These are phyloP conservation scores for Fomitopsis pulvina DNA, from an alignment of 768 basidiomycete species.

Conservation along the genomic window DNA sequence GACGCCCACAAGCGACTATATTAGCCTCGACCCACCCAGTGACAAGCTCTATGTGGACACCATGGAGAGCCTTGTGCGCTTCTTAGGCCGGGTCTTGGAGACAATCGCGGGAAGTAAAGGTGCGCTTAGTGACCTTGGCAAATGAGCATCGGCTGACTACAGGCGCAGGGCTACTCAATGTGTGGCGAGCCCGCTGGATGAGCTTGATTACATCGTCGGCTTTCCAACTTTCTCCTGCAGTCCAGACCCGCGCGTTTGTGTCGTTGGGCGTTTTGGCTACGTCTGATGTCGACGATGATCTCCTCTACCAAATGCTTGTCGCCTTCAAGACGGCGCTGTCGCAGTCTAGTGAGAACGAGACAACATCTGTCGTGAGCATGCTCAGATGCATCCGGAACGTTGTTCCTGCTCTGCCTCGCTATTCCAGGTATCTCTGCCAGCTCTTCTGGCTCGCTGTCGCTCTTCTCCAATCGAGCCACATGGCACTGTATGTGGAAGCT, in stretches of 20 bases:
- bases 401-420: conserved; percentile 58
- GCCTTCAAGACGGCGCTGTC: conserved; percentile 70
- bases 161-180: conserved; percentile 61
- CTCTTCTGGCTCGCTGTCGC: conserved; percentile 89
- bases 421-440: conserved; percentile 65
- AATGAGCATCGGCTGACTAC: neutral
- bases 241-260: conserved; percentile 86
- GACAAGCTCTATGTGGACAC: conserved; percentile 54
- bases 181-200: conserved; percentile 95
- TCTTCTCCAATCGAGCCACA: conserved; percentile 71
- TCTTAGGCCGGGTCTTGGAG: conserved; percentile 60
- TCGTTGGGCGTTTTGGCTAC: conserved; percentile 78
- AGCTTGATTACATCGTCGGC: conserved; percentile 81
- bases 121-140: conserved; percentile 22
- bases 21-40: conserved; percentile 43
- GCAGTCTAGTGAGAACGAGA: conserved; percentile 64
- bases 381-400: conserved; percentile 78
- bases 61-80: conserved; percentile 56
- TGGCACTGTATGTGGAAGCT: conserved; percentile 64
- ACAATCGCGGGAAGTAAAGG: conserved; percentile 64
- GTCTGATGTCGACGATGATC: conserved; percentile 86
- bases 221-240: conserved; percentile 81
- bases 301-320: conserved; percentile 88
- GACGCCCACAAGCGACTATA: conserved; percentile 64
- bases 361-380: conserved; percentile 77